Base-by-base conservation (phyloP, 768 basidiomycete species). In the Pisolithus marmoratus region DNA sequence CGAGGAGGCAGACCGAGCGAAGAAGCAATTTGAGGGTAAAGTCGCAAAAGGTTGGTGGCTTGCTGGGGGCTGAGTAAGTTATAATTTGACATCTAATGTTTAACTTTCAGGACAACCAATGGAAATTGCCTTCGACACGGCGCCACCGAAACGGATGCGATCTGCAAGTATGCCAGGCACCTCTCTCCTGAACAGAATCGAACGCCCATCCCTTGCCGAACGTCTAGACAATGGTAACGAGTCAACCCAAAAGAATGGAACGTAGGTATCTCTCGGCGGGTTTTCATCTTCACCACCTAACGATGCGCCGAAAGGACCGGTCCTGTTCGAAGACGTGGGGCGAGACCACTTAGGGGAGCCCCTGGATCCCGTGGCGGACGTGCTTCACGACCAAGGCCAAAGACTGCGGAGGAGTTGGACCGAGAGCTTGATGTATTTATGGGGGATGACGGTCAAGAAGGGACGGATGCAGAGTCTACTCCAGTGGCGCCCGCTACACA, bases 381-480 rank as follows among this genome's bases (percentile, higher is more conserved):
- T 57, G 53, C 64, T 23, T 52, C 54, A 12, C 67, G 67, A 20
- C 71, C 77, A 61, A 82, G 84, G 69, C 75, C 79, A 4, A 83
- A 89, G 69, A 87, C 87, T 2, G 87, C 81, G 8, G 87, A 84
- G 52, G 89, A 95, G 58, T 70, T 96, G 53, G 93, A 96, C 66
- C 84, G 79, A 65, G 93, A 96, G 69, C 66, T 96, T 53, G 93
- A 96, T 58, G 81, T 84, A 3, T 90, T 90, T 60, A 89, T 91
- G 89, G 81, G 78, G 8, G 85, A 85, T 58, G 70, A 76, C 0
- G 60, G 38, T 4, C 59, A 69, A 40, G 60, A 63, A 1, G 47
- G 62, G n/a, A 55, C 54, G 6, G 56, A 54, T 24, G 58, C 57
- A 20, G 59, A 54, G 45, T 44, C 57, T 41, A 63, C 59, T 44